Conservation (phyloP, 768 basidiomycete genomes). For the Termitomyces sp. region DNA sequence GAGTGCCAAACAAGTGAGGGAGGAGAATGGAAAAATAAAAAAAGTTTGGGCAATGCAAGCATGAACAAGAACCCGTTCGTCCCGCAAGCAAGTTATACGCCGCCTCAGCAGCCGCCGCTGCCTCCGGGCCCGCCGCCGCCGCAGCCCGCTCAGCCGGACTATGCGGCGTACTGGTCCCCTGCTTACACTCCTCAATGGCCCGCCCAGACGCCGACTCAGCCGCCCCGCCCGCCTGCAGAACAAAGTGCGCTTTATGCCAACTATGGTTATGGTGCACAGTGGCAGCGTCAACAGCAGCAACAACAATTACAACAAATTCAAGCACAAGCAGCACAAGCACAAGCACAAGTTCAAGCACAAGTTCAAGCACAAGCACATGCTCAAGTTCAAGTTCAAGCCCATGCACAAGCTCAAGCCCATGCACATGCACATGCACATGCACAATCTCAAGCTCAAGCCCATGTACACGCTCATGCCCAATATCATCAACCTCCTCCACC, state of each 20-base stretch:
- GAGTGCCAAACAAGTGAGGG: conserved; percentile 2
- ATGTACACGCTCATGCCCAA: too few relatives aligned
- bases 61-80: conserved; percentile 89
- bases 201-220: conserved; percentile 68
- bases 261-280: conserved; percentile 83
- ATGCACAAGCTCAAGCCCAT: too few relatives aligned
- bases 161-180: conserved; percentile 25
- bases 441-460: too few relatives aligned
- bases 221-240: conserved; percentile 66
- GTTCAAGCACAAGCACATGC: too few relatives aligned
- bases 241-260: conserved; percentile 86
- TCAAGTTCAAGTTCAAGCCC: too few relatives aligned
- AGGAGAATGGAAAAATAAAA: not conserved
- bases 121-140: conserved; percentile 68
- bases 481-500: too few relatives aligned
- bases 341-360: too few relatives aligned
- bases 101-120: conserved; percentile 70
- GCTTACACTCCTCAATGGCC: conserved; percentile 64
- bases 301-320: conserved; percentile 35
- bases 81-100: conserved; percentile 60
- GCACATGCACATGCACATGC: too few relatives aligned
- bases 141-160: conserved; percentile 28
- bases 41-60: too few relatives aligned
- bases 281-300: conserved; percentile 69
- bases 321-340: too few relatives aligned